Base-by-base conservation (phyloP, 2,329 filamentous ascomycete species). In the Aspergillus thermomutatus region DNA sequence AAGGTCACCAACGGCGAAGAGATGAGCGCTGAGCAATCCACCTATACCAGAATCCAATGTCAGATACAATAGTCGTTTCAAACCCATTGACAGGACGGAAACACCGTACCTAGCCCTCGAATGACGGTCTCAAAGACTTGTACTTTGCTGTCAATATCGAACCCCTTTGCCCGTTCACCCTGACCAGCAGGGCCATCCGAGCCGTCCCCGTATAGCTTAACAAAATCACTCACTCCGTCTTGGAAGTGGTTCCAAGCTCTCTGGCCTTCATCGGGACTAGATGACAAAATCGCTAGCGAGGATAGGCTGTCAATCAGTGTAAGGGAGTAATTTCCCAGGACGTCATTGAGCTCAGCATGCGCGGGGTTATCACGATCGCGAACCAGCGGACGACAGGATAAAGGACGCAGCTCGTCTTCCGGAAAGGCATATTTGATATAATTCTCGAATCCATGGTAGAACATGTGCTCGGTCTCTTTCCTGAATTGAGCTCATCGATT, bases 111-210 rank as follows among this genome's bases (percentile, higher is more conserved):
- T 54, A 77, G 84, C 17, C 93, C 94, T 57, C 94, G 84, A 65
- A 99, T 99, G 37, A 96, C 93, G 0, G 93, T 97, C 78, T 99
- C 94, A 69, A 99, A 99, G 41, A 99, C 91, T 76, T 99, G 93
- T 1, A 99, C 94, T 75, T 97, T 99, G 78, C 92, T 96, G 75
- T 99, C 93, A 43, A 96, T 80, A 73, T 99, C 91, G 68, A 99
- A 99, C 0, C 92, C 94, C 54, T 86, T 83, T 3, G 87, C 87
- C 61, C 91, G 82, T 56, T 83, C 79, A 3, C 93, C 93, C 68
- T 84, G 82, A 6, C 90, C 91, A 4, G 82, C 81, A 14, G 83
- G 79, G 3, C 89, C 88, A 8, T 80, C 75, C 28, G 86, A 86
- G 1, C 92, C 93, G 74, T 97, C 92, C 3, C 93, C 93, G 72